phyloP scores from a whole-genome alignment of 768 basidiomycete genomes.

The Amanita jacksonii region DNA sequence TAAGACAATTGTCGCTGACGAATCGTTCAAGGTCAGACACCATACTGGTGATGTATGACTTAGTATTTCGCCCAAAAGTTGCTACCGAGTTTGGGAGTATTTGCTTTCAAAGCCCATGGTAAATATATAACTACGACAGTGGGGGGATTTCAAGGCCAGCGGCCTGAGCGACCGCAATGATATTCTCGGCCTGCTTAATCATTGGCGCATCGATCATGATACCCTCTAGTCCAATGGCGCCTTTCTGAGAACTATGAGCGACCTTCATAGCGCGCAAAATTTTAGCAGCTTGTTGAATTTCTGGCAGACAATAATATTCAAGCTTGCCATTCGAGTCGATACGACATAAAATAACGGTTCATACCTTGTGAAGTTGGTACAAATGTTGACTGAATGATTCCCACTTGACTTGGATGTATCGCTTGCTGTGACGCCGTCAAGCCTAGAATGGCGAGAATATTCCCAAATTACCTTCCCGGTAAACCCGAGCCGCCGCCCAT shows the following conservation, averaged over 20 bases:
- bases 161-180: slow-evolving; percentile 39
- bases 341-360: neutral
- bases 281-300: slow-evolving; percentile 66
- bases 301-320: no score
- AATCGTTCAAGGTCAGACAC: slow-evolving; percentile 58
- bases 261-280: slow-evolving; percentile 59
- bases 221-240: slow-evolving; percentile 71
- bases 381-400: slow-evolving; percentile 68
- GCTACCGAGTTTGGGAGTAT: neutral
- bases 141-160: slow-evolving; percentile 46
- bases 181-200: slow-evolving; percentile 62
- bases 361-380: slow-evolving; percentile 64
- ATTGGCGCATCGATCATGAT: slow-evolving; percentile 92
- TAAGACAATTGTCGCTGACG: slow-evolving; percentile 70
- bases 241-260: slow-evolving; percentile 42
- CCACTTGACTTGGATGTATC: slow-evolving; percentile 83
- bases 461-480: slow-evolving; percentile 64
- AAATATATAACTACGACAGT: slow-evolving; percentile 1
- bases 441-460: no score
- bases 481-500: slow-evolving; percentile 78
- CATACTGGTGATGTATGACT: slow-evolving; percentile 28
- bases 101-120: neutral
- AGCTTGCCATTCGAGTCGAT: no score
- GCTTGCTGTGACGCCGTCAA: slow-evolving; percentile 93
- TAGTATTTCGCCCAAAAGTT: neutral